phyloP scores from a whole-genome alignment of 768 basidiomycete species.

The Rhodotorula kratochvilovae region DNA sequence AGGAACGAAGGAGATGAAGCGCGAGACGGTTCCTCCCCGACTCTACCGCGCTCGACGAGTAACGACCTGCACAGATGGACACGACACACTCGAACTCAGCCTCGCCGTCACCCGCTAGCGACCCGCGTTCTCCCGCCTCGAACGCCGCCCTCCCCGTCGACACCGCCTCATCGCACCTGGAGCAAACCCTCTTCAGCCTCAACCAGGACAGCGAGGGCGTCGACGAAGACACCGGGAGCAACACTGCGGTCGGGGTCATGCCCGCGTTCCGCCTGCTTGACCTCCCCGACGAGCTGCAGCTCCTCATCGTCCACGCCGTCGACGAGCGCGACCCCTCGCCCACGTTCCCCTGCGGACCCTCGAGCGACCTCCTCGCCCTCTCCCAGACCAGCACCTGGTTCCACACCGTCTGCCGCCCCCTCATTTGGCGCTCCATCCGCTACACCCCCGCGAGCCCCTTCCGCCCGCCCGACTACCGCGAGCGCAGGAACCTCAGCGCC shows the following conservation, averaged over 20 bases:
- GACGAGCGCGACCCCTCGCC: constrained; percentile 22
- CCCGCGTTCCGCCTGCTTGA: constrained; percentile 12
- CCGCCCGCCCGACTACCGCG: not conserved
- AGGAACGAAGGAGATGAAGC: not conserved
- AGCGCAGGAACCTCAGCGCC: not conserved
- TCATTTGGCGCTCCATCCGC: constrained; percentile 8
- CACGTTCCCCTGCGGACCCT: constrained; percentile 25
- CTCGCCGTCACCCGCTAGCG: too few relatives aligned
- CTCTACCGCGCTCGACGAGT: too few relatives aligned
- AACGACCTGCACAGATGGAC: not conserved
- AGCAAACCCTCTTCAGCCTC: too few relatives aligned
- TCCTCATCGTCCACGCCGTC: constrained; percentile 6
- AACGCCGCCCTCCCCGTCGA: not conserved
- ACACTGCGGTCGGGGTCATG: not conserved
- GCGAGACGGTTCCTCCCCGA: too few relatives aligned
- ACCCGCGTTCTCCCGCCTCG: not conserved
- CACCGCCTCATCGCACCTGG: not conserved
- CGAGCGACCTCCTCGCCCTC: constrained; percentile 16
- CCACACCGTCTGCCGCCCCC: constrained; percentile 6
- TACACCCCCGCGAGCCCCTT: not conserved
- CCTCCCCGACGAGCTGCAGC: constrained; percentile 13
- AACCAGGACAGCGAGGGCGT: too few relatives aligned
- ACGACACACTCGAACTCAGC: too few relatives aligned
- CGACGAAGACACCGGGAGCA: not conserved
- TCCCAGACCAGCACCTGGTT: not conserved